Evolutionary conservation across 148 eudicot species (phyloP).

Genomic region (Chenopodium berlandieri): DNA sequence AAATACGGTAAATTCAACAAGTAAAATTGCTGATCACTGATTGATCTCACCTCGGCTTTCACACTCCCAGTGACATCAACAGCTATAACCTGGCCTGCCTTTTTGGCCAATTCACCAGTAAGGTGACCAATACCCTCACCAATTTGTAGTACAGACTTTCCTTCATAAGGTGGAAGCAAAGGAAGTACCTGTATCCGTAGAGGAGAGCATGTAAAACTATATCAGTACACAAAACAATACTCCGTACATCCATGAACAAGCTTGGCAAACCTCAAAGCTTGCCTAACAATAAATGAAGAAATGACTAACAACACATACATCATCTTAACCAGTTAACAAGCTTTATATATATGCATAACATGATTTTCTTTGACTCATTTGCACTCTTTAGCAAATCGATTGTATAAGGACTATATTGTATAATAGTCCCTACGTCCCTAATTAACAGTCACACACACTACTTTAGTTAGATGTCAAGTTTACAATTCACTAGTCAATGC

Average conservation of each 20-base stretch:
- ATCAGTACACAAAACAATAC: not conserved
- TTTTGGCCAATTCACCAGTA: constrained; percentile 70
- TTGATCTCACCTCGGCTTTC: constrained; percentile 52
- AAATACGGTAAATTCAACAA: not conserved
- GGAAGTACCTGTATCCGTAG: constrained; percentile 50
- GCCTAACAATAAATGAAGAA: not conserved
- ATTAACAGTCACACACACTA: not conserved
- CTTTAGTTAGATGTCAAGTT: no score
- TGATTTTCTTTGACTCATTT: not conserved
- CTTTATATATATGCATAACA: not conserved
- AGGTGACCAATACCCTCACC: constrained; percentile 78
- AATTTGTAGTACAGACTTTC: constrained; percentile 74
- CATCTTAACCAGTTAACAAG: not conserved
- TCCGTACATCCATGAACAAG: not conserved
- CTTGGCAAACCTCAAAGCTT: not conserved
- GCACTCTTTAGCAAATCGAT: not conserved
- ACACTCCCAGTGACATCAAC: constrained; percentile 67
- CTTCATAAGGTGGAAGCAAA: constrained; percentile 78
- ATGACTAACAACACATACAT: not conserved
- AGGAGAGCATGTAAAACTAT: not conserved
- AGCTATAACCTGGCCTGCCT: constrained; percentile 66
- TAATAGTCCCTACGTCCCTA: no score
- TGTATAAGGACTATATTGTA: not conserved
- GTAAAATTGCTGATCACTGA: not conserved
- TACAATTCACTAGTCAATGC: not conserved